A percentile compares a stretch with the other conserved stretches of the same genome.
Conservation (phyloP, 2,329 filamentous ascomycete species). For the Eurotiales sp. region DNA sequence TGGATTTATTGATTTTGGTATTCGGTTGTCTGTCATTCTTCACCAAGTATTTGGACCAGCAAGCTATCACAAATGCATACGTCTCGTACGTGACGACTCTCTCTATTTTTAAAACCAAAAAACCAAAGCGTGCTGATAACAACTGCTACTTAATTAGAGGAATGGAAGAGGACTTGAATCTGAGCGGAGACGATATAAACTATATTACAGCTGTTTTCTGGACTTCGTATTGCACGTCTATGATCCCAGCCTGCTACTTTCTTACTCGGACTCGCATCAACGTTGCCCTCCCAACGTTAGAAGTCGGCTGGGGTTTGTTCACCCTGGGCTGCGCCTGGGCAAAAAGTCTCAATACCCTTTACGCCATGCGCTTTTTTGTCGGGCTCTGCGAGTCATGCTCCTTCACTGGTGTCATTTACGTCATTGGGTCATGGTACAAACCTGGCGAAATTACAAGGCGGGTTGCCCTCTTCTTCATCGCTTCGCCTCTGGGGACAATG, state of each 20-base stretch:
- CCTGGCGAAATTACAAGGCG: conserved; percentile 27
- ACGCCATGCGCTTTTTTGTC: conserved; percentile 36
- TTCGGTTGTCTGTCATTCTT: conserved; percentile 46
- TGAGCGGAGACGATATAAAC: conserved; percentile 25
- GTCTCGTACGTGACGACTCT: conserved; percentile 16
- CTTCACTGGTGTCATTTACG: conserved; percentile 28
- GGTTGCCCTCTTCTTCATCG: conserved; percentile 30
- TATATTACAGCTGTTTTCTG: conserved; percentile 27
- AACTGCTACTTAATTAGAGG: conserved; percentile 11
- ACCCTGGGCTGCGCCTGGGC: conserved; percentile 24
- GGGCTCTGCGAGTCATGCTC: conserved; percentile 32
- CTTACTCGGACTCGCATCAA: conserved; percentile 28
- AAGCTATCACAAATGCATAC: conserved; percentile 46
- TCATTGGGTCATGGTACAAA: conserved; percentile 17
- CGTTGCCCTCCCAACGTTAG: conserved; percentile 21
- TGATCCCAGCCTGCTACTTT: conserved; percentile 41
- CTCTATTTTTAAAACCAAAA: neutral
- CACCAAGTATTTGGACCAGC: conserved; percentile 45
- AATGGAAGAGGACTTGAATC: conserved; percentile 24
- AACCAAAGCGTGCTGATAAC: neutral
- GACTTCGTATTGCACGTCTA: conserved; percentile 40
- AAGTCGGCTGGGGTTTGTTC: conserved; percentile 22
- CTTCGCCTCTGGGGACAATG: conserved; percentile 29
- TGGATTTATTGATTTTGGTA: conserved; percentile 45
- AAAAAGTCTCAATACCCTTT: conserved; percentile 24